phyloP scores from a whole-genome alignment of 2,329 filamentous ascomycete genomes.

The Colletotrichum sansevieriae region DNA sequence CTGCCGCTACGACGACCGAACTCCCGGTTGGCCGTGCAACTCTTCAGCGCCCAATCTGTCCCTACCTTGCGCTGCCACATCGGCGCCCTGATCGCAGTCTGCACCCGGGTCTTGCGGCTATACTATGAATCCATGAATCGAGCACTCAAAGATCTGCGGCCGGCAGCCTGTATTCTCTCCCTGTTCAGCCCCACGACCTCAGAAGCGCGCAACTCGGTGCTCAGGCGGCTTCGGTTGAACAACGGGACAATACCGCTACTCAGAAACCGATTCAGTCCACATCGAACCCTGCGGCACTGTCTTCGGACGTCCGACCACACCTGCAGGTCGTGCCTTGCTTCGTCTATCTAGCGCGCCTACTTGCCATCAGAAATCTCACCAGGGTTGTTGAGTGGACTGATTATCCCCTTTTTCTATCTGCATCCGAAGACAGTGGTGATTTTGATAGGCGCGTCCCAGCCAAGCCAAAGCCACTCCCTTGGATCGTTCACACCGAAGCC shows the following conservation, averaged over 20 bases:
- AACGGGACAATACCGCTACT: not conserved
- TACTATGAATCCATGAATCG: not conserved
- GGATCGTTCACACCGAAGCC: slow-evolving; percentile 28
- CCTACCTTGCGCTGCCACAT: slow-evolving; percentile 24
- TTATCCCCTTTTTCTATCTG: not conserved
- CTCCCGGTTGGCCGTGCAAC: slow-evolving; percentile 16
- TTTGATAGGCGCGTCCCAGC: slow-evolving; percentile 18
- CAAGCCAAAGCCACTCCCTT: slow-evolving; percentile 26
- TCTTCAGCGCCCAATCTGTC: slow-evolving; percentile 13
- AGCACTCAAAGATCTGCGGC: slow-evolving; percentile 1
- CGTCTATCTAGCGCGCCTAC: slow-evolving; percentile 34
- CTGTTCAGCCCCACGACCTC: not conserved
- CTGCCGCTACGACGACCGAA: slow-evolving; percentile 9
- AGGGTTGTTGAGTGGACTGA: not conserved
- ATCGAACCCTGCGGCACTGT: slow-evolving; percentile 24
- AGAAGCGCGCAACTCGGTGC: slow-evolving; percentile 4
- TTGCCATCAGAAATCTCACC: slow-evolving; percentile 7
- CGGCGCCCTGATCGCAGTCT: slow-evolving; percentile 9
- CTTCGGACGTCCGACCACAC: slow-evolving; percentile 40
- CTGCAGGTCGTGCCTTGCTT: slow-evolving; percentile 38
- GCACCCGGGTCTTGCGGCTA: slow-evolving; percentile 9
- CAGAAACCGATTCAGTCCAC: slow-evolving; percentile 8
- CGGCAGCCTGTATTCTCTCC: not conserved
- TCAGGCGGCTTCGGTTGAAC: not conserved
- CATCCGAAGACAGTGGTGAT: slow-evolving; percentile 25